phyloP scores from a whole-genome alignment of 83 land plant genomes.

The Larix sibirica region DNA sequence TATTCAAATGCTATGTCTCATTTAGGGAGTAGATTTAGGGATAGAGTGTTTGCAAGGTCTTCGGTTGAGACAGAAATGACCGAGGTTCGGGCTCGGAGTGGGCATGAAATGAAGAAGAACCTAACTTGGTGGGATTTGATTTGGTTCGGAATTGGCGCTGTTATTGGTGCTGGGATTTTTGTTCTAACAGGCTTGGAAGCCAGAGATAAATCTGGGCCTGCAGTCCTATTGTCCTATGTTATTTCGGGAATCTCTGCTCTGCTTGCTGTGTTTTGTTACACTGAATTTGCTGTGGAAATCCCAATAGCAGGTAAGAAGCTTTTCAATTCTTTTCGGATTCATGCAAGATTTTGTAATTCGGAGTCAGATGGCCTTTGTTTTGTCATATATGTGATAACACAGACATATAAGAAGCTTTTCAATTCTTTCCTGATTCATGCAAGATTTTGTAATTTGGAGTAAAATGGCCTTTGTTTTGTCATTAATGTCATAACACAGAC shows the following conservation, averaged over 20 bases:
- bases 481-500: too few species aligned
- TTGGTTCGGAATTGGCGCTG: slow-evolving; percentile 88
- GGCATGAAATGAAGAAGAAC: slow-evolving; percentile 61
- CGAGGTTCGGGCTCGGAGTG: slow-evolving; percentile 65
- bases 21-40: slow-evolving; percentile 34
- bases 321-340: too few species aligned
- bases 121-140: slow-evolving; percentile 91
- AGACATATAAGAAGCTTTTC: background rate
- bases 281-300: slow-evolving; percentile 76
- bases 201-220: slow-evolving; percentile 65
- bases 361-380: too few species aligned
- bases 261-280: slow-evolving; percentile 95
- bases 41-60: slow-evolving; percentile 49
- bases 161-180: slow-evolving; percentile 88
- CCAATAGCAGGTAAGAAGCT: slow-evolving; percentile 55
- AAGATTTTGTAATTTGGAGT: too few species aligned
- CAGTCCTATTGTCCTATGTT: slow-evolving; percentile 76
- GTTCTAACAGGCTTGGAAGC: slow-evolving; percentile 90
- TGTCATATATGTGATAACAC: too few species aligned
- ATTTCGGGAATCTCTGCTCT: slow-evolving; percentile 87
- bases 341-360: too few species aligned
- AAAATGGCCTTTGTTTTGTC: too few species aligned
- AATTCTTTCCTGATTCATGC: too few species aligned
- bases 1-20: slow-evolving; percentile 35
- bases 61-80: slow-evolving; percentile 41